phyloP scores from a whole-genome alignment of 2,329 filamentous ascomycete species.

The Daldinia sp. region DNA sequence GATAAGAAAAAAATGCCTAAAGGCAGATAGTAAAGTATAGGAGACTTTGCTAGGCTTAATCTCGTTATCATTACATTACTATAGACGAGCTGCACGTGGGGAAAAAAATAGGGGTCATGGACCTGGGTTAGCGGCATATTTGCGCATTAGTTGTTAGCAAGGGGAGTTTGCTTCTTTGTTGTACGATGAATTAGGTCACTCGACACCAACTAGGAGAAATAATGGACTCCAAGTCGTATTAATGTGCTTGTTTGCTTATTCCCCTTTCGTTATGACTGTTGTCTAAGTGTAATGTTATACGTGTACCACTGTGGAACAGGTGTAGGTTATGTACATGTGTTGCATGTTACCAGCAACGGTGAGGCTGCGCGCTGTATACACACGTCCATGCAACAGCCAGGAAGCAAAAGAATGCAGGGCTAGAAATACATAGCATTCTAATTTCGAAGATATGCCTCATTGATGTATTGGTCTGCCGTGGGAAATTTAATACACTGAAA shows the following conservation, averaged over 20 bases:
- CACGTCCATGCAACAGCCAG: background rate
- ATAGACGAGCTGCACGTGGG: constrained; percentile 21
- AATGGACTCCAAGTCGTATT: background rate
- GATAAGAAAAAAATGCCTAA: background rate
- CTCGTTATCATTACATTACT: constrained; percentile 19
- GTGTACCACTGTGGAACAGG: background rate
- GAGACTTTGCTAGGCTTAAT: constrained; percentile 15
- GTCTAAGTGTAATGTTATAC: constrained; percentile 1
- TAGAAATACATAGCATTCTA: background rate
- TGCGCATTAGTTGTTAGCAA: constrained; percentile 23
- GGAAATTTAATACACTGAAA: constrained; percentile 16
- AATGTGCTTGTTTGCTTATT: background rate
- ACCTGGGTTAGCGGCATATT: constrained; percentile 11
- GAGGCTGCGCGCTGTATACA: background rate
- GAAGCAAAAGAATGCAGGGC: background rate
- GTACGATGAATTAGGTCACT: constrained; percentile 3
- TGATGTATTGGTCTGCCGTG: constrained; percentile 17
- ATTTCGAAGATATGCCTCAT: constrained; percentile 3
- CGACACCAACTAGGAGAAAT: background rate
- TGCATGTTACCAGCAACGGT: background rate
- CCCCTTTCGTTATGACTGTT: background rate
- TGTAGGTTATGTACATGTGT: background rate
- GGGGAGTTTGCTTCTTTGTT: constrained; percentile 8
- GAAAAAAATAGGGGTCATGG: background rate
- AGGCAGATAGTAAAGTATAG: constrained; percentile 20